Base-by-base conservation (phyloP, 805 yeast species). In the Candida silvicultrix region DNA sequence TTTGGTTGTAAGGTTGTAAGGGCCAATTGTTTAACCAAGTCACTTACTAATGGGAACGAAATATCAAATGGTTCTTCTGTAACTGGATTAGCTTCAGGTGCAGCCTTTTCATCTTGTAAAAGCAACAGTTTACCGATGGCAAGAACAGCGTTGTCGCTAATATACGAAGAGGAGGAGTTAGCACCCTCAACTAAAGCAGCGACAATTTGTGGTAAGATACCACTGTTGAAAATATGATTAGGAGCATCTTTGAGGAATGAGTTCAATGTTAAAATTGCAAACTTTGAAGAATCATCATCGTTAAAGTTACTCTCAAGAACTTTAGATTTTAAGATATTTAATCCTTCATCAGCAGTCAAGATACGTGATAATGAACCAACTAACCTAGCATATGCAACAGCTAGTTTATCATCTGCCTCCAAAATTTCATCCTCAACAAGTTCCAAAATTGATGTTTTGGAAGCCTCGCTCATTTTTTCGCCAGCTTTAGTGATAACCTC, bases 401-500 rank as follows among this genome's bases (percentile, higher is more conserved):
- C 85, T 35, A 80, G 63, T 49, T 81, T 80, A 48, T 81, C 89
- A 54, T 74, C 75, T 19, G 71, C 73, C 5, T 64, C 67, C 20
- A 71, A 52, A 53, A 85, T 77, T 52, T 85, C 89, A 42, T 80
- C 81, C 62, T 86, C 94, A 41, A 89, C 85, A 45, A 90, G 71
- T 10, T 80, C 70, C 69, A 89, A 73, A 39, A 90, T 80, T 37
- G 80, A 70, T 15, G 70, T 66, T 62, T 87, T 85, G 6, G 95
- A 84, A 2, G 77, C 66, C 54, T 85, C 94, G 56, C 80, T 81
- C 75, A 92, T 73, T 59, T 84, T 83, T 37, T 70, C 64, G 39
- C 97, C 97, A 15, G 92, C 90, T 56, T 80, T 83, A 34, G 74
- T 66, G 28, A 89, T 86, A 45, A 92, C 94, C 60, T 87, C 96